Conservation (phyloP, 2,329 filamentous ascomycete species). For the Diaporthe capsici region DNA sequence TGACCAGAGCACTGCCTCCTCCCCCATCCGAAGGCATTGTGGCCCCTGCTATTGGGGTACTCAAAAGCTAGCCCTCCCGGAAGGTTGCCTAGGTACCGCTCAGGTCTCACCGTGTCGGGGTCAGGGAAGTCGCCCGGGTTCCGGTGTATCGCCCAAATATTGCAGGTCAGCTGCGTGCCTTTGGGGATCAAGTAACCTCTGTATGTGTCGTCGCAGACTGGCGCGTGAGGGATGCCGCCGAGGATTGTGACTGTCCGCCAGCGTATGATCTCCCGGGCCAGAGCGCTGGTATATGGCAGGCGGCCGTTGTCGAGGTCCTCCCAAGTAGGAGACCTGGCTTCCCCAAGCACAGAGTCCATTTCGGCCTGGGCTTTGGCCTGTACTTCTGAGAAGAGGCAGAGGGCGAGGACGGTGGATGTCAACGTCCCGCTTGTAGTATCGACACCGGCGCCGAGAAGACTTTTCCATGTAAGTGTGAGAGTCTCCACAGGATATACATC, state of each 20-base stretch:
- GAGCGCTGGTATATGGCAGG: constrained; percentile 11
- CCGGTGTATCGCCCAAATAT: constrained; percentile 24
- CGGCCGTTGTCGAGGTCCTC: constrained; percentile 13
- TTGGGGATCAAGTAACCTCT: constrained; percentile 5
- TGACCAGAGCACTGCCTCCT: constrained; percentile 25
- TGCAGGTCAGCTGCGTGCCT: constrained; percentile 23
- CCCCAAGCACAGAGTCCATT: constrained; percentile 27
- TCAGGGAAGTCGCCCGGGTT: constrained; percentile 19
- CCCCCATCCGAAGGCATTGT: constrained; percentile 32
- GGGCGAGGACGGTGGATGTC: constrained; percentile 19
- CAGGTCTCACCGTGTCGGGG: constrained; percentile 7
- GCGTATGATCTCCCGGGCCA: constrained; percentile 27
- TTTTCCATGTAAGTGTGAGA: not conserved
- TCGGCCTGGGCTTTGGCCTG: constrained; percentile 31
- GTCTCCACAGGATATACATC: not conserved
- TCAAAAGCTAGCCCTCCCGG: not conserved
- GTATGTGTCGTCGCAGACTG: constrained; percentile 12
- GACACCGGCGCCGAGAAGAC: constrained; percentile 14
- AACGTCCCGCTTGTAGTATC: constrained; percentile 8
- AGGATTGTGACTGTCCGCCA: constrained; percentile 29
- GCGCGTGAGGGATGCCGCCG: constrained; percentile 8
- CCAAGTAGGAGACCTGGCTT: constrained; percentile 16
- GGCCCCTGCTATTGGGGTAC: constrained; percentile 18
- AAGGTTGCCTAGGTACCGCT: constrained; percentile 7
- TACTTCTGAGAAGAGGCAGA: constrained; percentile 18